A percentile compares a stretch with the other conserved stretches of the same genome.
phyloP scores from a whole-genome alignment of 352 stramenopile species.

The Elongisporangium undulatum region DNA sequence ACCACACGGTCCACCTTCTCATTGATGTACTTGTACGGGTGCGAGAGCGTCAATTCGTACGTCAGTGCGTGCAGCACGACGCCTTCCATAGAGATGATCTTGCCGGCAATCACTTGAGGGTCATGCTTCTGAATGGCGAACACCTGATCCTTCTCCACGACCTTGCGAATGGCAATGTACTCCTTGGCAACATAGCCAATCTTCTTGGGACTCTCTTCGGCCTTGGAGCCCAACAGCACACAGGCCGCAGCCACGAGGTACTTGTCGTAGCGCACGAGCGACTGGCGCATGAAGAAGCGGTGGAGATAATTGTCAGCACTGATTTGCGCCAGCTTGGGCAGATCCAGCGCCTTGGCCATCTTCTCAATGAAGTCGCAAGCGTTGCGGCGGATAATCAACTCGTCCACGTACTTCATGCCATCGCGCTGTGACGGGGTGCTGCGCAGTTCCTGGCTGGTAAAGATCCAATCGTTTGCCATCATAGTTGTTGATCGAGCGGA shows the following conservation, averaged over 20 bases:
- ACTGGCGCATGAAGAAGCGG: conserved; percentile 85
- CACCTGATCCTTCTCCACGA: conserved; percentile 69
- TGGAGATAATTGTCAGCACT: conserved; percentile 87
- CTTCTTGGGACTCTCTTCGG: conserved; percentile 81
- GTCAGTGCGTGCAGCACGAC: conserved; percentile 75
- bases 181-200: conserved; percentile 67
- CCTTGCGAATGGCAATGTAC: conserved; percentile 68
- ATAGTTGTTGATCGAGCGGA: conserved; percentile 6
- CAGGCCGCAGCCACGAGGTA: conserved; percentile 80
- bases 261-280: conserved; percentile 81
- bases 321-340: conserved; percentile 81
- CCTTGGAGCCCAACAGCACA: conserved; percentile 80
- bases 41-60: conserved; percentile 81
- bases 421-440: conserved; percentile 64
- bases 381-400: conserved; percentile 66
- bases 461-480: conserved; percentile 75
- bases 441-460: conserved; percentile 62
- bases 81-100: conserved; percentile 84
- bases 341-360: conserved; percentile 68
- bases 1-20: conserved; percentile 85
- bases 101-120: conserved; percentile 51
- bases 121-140: conserved; percentile 80
- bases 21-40: conserved; percentile 87
- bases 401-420: conserved; percentile 71
- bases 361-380: conserved; percentile 86